Percentiles rank a stretch among this genome's conserved stretches.
phyloP scores from a whole-genome alignment of 2,329 filamentous ascomycete genomes.

The Fusarium nurragi region DNA sequence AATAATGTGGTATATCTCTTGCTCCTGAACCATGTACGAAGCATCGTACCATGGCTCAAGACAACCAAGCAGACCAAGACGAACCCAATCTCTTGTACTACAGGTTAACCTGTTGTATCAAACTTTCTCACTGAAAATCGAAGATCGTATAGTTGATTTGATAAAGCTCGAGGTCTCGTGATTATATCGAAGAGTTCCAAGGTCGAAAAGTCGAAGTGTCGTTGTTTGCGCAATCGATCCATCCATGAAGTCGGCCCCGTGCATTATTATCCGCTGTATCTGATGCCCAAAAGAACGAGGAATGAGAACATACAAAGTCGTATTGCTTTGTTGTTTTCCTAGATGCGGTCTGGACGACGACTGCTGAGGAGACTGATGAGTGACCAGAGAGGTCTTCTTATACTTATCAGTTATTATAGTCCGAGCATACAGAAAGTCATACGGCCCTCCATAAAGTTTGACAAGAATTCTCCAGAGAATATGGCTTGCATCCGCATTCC shows the following conservation, averaged over 20 bases:
- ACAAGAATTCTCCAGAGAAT: conserved; percentile 34
- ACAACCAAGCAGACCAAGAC: neutral
- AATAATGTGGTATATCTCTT: conserved; percentile 15
- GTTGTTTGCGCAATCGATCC: neutral
- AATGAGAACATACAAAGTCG: neutral
- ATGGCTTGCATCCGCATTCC: conserved; percentile 40
- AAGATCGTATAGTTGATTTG: neutral
- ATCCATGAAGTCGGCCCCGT: neutral
- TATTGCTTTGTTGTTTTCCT: neutral
- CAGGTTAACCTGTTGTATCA: neutral
- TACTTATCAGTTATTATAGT: conserved; percentile 5
- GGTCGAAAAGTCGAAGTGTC: neutral
- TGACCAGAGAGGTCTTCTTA: conserved; percentile 21
- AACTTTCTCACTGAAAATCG: neutral
- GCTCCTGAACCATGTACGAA: conserved; percentile 9
- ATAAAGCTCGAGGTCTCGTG: neutral
- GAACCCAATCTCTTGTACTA: conserved; percentile 22
- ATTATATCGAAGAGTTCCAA: conserved; percentile 8
- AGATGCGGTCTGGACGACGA: neutral
- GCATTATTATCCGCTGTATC: neutral
- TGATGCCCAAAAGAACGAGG: neutral
- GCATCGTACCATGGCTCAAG: neutral
- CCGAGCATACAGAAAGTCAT: conserved; percentile 17
- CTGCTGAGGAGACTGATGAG: neutral
- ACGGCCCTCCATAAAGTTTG: conserved; percentile 30